Conservation (phyloP, 2,329 filamentous ascomycete genomes). For the Beauveria caledonica region DNA sequence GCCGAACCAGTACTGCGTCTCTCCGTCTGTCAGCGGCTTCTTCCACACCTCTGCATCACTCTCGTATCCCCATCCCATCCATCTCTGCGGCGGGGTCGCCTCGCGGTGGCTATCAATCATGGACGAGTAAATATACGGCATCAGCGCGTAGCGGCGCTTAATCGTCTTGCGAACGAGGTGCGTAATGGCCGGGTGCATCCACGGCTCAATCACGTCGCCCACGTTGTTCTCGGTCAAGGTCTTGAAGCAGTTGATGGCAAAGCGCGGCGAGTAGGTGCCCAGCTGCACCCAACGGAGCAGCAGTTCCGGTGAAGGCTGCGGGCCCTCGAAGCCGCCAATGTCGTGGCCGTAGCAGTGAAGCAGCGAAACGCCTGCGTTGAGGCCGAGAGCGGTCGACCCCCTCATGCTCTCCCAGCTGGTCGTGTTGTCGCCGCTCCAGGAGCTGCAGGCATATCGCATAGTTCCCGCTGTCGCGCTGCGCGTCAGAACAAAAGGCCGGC, state of each 20-base stretch:
- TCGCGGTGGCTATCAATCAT: slow-evolving; percentile 52
- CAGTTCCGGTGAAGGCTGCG: slow-evolving; percentile 61
- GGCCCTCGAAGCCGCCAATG: slow-evolving; percentile 68
- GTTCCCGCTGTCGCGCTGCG: slow-evolving; percentile 64
- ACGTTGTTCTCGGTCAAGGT: slow-evolving; percentile 57
- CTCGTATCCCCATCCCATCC: slow-evolving; percentile 69
- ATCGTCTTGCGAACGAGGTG: slow-evolving; percentile 56
- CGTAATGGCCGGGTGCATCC: slow-evolving; percentile 65
- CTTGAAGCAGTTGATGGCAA: slow-evolving; percentile 75
- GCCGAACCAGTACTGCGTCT: slow-evolving; percentile 67
- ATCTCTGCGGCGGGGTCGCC: slow-evolving; percentile 58
- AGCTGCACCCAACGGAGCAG: slow-evolving; percentile 67
- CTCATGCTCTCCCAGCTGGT: slow-evolving; percentile 68
- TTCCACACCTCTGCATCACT: slow-evolving; percentile 59
- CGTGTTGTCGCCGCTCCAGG: slow-evolving; percentile 69
- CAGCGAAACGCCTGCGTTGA: slow-evolving; percentile 60
- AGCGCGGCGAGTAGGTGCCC: slow-evolving; percentile 60
- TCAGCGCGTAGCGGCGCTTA: slow-evolving; percentile 61
- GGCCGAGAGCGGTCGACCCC: slow-evolving; percentile 59
- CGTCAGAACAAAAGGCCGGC: slow-evolving; percentile 60
- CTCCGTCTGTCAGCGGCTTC: slow-evolving; percentile 49
- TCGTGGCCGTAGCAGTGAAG: slow-evolving; percentile 66
- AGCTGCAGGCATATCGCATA: slow-evolving; percentile 60
- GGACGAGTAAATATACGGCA: slow-evolving; percentile 63
- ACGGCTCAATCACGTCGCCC: slow-evolving; percentile 68